Conservation (phyloP, 768 basidiomycete species). For the Ramaria sp. region DNA sequence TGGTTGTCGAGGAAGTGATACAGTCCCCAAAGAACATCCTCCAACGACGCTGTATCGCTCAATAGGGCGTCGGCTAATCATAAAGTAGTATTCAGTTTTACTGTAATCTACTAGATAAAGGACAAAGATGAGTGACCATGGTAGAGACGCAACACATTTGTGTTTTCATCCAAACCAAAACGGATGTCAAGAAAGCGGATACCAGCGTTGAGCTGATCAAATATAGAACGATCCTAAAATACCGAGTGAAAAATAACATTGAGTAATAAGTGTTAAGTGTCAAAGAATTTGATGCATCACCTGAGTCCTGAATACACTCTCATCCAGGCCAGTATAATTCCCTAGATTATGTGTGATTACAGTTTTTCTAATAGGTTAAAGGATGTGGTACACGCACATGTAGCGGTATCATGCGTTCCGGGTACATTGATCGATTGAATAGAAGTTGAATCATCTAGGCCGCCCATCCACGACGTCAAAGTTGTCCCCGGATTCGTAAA, state of each 20-base stretch:
- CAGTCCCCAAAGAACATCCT: constrained; percentile 41
- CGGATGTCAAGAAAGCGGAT: constrained; percentile 15
- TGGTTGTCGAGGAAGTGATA: constrained; percentile 43
- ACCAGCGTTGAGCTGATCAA: constrained; percentile 15
- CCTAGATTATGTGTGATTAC: neutral
- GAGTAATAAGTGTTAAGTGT: neutral
- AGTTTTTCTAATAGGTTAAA: neutral
- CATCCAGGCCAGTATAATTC: constrained; percentile 10
- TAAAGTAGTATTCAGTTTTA: neutral
- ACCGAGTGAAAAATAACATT: neutral
- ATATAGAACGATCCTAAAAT: constrained; percentile 10
- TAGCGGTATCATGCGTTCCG: constrained; percentile 40
- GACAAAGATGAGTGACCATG: constrained; percentile 7
- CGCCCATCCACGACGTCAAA: constrained; percentile 31
- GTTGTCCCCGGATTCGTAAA: neutral
- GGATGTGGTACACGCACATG: constrained; percentile 14
- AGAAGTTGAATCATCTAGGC: constrained; percentile 29
- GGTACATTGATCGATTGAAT: constrained; percentile 42
- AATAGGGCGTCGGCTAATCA: constrained; percentile 24
- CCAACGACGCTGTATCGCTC: constrained; percentile 33
- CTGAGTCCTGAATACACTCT: neutral
- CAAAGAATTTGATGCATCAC: neutral
- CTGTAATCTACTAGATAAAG: neutral
- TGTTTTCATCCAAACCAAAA: constrained; percentile 10
- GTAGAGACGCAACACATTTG: constrained; percentile 12